Evolutionary conservation across 2,329 filamentous ascomycete species (phyloP).

Genomic region (Elsinoe fawcettii): DNA sequence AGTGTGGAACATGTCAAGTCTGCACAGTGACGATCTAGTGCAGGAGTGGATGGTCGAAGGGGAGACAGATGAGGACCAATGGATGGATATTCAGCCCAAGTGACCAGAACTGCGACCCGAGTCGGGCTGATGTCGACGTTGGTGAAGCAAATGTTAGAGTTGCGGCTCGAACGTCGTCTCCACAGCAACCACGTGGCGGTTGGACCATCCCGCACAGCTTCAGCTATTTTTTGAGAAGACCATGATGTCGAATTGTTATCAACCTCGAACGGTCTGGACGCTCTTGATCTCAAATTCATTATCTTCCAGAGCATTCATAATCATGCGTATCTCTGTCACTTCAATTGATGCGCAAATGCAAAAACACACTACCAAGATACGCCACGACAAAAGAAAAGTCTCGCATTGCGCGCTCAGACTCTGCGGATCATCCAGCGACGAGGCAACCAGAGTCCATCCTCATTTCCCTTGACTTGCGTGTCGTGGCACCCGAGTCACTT

Average conservation of each 20-base stretch:
- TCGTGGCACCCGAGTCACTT: not conserved
- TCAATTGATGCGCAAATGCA: not conserved
- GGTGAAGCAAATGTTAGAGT: constrained; percentile 6
- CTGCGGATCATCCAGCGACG: constrained; percentile 3
- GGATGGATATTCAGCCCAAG: constrained; percentile 8
- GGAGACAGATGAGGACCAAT: constrained; percentile 14
- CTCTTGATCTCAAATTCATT: too few relatives aligned
- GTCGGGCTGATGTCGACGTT: constrained; percentile 4
- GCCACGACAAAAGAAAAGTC: constrained; percentile 3
- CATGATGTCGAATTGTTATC: not conserved
- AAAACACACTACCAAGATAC: not conserved
- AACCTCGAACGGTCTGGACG: not conserved
- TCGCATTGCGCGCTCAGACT: not conserved
- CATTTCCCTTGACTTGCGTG: constrained; percentile 8
- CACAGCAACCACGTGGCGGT: constrained; percentile 12
- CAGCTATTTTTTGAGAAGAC: not conserved
- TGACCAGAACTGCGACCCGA: constrained; percentile 8
- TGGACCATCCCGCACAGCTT: not conserved
- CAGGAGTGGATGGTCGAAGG: constrained; percentile 12
- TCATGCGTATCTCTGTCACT: not conserved
- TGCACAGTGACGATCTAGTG: constrained; percentile 11
- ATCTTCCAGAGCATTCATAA: too few relatives aligned
- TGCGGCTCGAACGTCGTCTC: constrained; percentile 8
- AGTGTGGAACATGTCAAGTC: constrained; percentile 10
- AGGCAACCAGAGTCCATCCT: constrained; percentile 8